Conservation (phyloP, 305 asterid species). For the Fraxinus greggii region DNA sequence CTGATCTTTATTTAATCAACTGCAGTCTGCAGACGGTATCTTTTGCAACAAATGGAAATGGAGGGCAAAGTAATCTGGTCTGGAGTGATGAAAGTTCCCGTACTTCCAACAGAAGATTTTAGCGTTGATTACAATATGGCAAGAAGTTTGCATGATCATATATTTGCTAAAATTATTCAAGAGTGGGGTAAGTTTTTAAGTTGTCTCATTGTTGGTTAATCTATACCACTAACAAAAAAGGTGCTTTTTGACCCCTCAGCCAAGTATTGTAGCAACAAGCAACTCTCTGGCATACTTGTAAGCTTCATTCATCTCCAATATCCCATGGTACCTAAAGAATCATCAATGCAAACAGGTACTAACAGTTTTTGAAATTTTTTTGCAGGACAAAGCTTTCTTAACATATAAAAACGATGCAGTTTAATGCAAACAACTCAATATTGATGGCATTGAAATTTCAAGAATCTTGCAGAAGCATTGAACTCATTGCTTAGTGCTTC, state of each 20-base stretch:
- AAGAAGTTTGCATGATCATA: slow-evolving; percentile 15
- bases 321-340: neutral
- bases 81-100: slow-evolving; percentile 61
- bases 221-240: slow-evolving; percentile 12
- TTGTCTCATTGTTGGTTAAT: slow-evolving; percentile 20
- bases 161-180: slow-evolving; percentile 3
- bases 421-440: neutral
- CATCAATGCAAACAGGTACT: slow-evolving; percentile 12
- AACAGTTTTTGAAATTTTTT: neutral
- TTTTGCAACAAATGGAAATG: slow-evolving; percentile 67
- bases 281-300: slow-evolving; percentile 25
- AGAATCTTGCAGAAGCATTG: neutral
- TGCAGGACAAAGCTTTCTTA: neutral
- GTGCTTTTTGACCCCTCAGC: slow-evolving; percentile 23
- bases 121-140: slow-evolving; percentile 31
- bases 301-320: slow-evolving; percentile 18
- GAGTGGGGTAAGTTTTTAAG: slow-evolving; percentile 8
- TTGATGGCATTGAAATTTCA: neutral
- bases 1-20: slow-evolving; percentile 30
- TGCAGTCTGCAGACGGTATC: slow-evolving; percentile 88
- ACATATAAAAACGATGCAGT: neutral
- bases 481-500: neutral
- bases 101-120: slow-evolving; percentile 47
- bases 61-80: slow-evolving; percentile 82
- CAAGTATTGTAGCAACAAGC: slow-evolving; percentile 23